Conservation (phyloP, 768 basidiomycete species). For the Boletus fagicola region DNA sequence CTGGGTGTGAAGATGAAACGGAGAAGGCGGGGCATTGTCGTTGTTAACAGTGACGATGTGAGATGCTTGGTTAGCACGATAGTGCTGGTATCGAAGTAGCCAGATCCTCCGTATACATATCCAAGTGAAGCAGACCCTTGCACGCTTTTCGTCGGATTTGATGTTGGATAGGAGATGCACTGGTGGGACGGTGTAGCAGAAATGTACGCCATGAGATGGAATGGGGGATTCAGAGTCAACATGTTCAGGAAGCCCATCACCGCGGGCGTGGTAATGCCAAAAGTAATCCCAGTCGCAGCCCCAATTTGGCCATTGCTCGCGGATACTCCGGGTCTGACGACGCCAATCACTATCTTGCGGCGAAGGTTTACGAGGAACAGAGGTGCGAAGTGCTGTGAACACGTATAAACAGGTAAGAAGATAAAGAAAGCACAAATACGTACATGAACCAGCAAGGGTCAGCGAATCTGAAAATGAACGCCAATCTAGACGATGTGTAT, state of each 20-base stretch:
- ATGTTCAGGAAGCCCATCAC: neutral
- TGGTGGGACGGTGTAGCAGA: neutral
- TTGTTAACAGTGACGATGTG: neutral
- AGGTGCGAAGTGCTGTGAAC: too few species aligned
- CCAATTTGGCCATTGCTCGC: neutral
- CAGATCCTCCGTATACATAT: neutral
- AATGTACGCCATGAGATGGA: neutral
- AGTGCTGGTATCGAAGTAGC: neutral
- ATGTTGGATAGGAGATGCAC: neutral
- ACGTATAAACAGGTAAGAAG: too few species aligned
- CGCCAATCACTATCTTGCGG: neutral
- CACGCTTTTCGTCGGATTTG: neutral
- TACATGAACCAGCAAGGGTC: too few species aligned
- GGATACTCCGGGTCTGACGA: neutral
- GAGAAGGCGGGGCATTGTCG: neutral
- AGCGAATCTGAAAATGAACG: too few species aligned
- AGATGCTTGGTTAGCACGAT: neutral
- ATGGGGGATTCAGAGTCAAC: neutral
- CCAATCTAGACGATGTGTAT: neutral
- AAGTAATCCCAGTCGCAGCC: neutral
- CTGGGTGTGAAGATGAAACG: neutral
- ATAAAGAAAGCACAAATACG: too few species aligned
- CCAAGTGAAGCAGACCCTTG: neutral
- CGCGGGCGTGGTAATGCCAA: neutral
- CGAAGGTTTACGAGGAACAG: neutral